Base-by-base conservation (phyloP, 805 yeast genomes). In the Candida xiaguanensis region DNA sequence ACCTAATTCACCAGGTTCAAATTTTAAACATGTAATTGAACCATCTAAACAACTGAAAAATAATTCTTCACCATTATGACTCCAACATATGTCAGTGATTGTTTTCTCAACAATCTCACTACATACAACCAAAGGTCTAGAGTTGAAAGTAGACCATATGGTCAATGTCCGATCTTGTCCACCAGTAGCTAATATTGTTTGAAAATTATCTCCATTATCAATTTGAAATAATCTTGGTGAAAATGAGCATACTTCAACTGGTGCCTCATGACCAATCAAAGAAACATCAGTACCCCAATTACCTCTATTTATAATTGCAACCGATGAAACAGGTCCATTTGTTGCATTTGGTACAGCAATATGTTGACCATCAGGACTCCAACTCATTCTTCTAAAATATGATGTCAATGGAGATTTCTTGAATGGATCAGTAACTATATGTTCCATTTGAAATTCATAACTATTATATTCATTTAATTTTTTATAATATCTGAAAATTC, bases 101-200 rank as follows among this genome's bases (percentile, higher is more conserved):
- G 96, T 75, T 48, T 85, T 87, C 27, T 71, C 67, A 3, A 84
- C 75, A 12, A 91, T 73, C 46, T 90, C 95, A 29, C 77, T 77
- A 1, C 90, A 86, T 6, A 89, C 86, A 9, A 85, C 73, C 35
- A 93, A 59, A 1, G 99, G 98, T 36, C 86, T 71, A 4, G 89
- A 75, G 38, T 72, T 72, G 2, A 76, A 62, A 0, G 96, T 91
- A 52, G 80, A 81, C 99, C 99, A 91, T 5, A 91, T 68, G 0
- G 89, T 95, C 27, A 93, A 61, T 1, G 89, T 76, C 52, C 86
- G 80, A 60, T 91, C 99, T 61, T 91, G 98, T 8, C 98, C 98
- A 11, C 91, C 96, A 20, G 96, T 85, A 2, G 97, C 96, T n/a
- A 91, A 69, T 0, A 91, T 76, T 0, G 96, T 82, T 6, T 84